These are phyloP conservation scores for Buddleja alternifolia DNA, from an alignment of 257 asterid genomes.

Conservation along the genomic window DNA sequence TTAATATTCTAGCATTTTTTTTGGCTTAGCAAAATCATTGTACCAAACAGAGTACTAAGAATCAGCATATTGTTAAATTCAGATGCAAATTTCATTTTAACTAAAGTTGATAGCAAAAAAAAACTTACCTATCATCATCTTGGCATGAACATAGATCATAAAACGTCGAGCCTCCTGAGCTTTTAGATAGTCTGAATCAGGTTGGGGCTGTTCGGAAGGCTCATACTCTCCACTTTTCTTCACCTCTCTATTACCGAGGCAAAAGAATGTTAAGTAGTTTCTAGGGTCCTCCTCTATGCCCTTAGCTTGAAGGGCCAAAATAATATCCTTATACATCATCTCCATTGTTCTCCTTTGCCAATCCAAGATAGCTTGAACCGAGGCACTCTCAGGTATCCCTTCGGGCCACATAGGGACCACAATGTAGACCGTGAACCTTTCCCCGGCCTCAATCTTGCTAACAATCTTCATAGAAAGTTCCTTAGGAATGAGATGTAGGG, in stretches of 20 bases:
- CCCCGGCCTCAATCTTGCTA: constrained; percentile 92
- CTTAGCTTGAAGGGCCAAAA: constrained; percentile 76
- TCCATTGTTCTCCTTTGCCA: constrained; percentile 96
- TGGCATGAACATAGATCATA: constrained; percentile 95
- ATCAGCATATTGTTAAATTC: background rate
- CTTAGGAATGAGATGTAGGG: constrained; percentile 79
- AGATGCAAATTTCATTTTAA: background rate
- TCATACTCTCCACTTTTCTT: constrained; percentile 85
- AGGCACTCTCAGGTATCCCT: constrained; percentile 90
- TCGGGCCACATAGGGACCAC: constrained; percentile 99
- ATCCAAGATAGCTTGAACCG: constrained; percentile 93
- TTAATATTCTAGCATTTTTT: no score
- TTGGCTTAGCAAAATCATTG: no score
- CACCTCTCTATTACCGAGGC: constrained; percentile 86
- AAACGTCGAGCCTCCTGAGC: constrained; percentile 98
- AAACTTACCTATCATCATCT: constrained; percentile 88
- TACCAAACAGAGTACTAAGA: background rate
- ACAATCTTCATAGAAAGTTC: constrained; percentile 87
- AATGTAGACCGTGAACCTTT: constrained; percentile 79
- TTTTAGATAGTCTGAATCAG: constrained; percentile 73
- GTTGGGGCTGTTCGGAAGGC: constrained; percentile 81
- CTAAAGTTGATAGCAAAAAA: background rate
- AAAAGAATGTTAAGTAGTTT: constrained; percentile 83
- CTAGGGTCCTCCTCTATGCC: constrained; percentile 86
- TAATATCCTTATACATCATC: constrained; percentile 87